Evolutionary conservation across 805 yeast species (phyloP).

Genomic region (Peterozyma xylosa): DNA sequence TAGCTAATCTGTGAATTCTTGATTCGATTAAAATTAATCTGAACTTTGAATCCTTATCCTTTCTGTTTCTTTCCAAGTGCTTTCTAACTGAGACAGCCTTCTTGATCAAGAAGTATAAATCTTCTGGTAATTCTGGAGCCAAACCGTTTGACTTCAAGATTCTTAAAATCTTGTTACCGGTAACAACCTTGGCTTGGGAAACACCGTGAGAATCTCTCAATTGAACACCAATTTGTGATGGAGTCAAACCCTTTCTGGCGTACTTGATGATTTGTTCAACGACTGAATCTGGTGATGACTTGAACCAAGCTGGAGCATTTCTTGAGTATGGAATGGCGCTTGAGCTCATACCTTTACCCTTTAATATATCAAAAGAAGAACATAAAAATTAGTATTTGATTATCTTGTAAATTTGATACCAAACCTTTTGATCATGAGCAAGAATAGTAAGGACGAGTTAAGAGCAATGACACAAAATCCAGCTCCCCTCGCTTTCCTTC

Average conservation of each 20-base stretch:
- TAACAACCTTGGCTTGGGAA: constrained; percentile 92
- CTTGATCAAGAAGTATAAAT: constrained; percentile 97
- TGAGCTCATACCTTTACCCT: constrained; percentile 99
- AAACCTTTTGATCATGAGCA: constrained; percentile 18
- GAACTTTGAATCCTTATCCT: constrained; percentile 99
- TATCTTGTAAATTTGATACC: constrained; percentile 9
- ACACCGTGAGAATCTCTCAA: constrained; percentile 99
- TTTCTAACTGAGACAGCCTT: constrained; percentile 99
- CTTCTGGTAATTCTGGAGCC: constrained; percentile 99
- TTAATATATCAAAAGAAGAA: constrained; percentile 11
- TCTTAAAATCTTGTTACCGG: constrained; percentile 99
- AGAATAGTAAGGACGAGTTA: constrained; percentile 12
- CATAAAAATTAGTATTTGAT: constrained; percentile 34
- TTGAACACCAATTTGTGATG: constrained; percentile 98
- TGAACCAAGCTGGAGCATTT: constrained; percentile 99
- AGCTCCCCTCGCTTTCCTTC: neutral
- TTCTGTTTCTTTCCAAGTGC: constrained; percentile 99
- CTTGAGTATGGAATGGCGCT: constrained; percentile 99
- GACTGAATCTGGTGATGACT: constrained; percentile 89
- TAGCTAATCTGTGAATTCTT: constrained; percentile 99
- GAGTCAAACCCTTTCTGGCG: constrained; percentile 99
- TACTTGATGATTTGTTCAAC: constrained; percentile 98
- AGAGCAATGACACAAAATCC: neutral
- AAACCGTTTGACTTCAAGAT: constrained; percentile 99
- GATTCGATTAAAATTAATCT: constrained; percentile 99